phyloP scores from a whole-genome alignment of 2,329 filamentous ascomycete species.

The Capronia epimyces region DNA sequence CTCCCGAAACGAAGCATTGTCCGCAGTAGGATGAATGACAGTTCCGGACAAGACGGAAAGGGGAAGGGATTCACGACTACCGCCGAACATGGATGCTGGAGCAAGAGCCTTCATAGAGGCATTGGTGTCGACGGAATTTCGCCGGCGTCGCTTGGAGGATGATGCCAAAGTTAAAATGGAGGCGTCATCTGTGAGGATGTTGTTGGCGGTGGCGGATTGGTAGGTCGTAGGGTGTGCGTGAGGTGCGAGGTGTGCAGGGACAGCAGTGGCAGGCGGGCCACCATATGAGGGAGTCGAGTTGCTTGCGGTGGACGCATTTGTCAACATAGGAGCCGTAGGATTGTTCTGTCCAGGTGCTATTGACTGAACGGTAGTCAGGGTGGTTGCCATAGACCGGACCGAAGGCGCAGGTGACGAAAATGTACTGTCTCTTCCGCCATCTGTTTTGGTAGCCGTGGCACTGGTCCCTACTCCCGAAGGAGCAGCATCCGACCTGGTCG shows the following conservation, averaged over 20 bases:
- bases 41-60: conserved; percentile 57
- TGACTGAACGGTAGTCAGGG: conserved; percentile 62
- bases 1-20: conserved; percentile 35
- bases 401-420: conserved; percentile 62
- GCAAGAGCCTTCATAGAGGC: conserved; percentile 61
- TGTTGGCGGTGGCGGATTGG: conserved; percentile 57
- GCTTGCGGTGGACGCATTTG: conserved; percentile 30
- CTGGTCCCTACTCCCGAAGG: conserved; percentile 77
- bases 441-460: conserved; percentile 58
- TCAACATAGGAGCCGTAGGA: conserved; percentile 35
- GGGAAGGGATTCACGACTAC: conserved; percentile 59
- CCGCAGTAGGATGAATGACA: conserved; percentile 42
- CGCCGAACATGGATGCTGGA: conserved; percentile 59
- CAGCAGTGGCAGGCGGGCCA: conserved; percentile 56
- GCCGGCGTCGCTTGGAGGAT: conserved; percentile 57
- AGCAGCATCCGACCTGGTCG: conserved; percentile 65
- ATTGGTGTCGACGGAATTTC: conserved; percentile 61
- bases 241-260: conserved; percentile 54
- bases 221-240: conserved; percentile 53
- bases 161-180: conserved; percentile 61
- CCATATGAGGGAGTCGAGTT: conserved; percentile 48
- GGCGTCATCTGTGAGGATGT: conserved; percentile 60
- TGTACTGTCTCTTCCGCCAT: conserved; percentile 63
- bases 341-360: conserved; percentile 45
- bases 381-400: conserved; percentile 60